Evolutionary conservation across 257 asterid species (phyloP), one percentile per base, ranked within the genome.

Genomic region (Oldenlandia corymbosa): DNA sequence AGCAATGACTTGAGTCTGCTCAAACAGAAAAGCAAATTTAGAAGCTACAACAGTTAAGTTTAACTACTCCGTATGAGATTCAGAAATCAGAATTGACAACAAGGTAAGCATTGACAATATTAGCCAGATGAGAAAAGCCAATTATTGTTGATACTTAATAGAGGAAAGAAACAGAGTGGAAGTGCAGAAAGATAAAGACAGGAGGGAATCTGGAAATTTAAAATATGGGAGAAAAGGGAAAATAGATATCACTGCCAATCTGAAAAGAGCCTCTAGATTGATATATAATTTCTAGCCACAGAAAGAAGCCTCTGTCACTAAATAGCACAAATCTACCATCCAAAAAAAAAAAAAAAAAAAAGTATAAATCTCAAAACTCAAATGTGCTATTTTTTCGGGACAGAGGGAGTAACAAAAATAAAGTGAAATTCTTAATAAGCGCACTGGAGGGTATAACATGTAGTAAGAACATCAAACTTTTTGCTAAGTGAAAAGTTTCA

Each of bases 1-100:
- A 74, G 99, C 99, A 85, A 92, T 92, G 68, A 90, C 91, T 83
- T 92, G 97, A 78, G 94, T 92, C 99, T 92, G 95, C 67, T 65
- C 78, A 64, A 78, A 68, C 59, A 79, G 56, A 85, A 81, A 81
- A 64, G 71, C 54, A 61, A 74, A 81, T 60, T 71, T 66, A 78
- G 76, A 75, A 53, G 67, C 61, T 66, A 64, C 69, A 67, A 76
- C 65, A 73, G 62, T 73, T 66, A 67, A 54, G 41, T 17, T 58
- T 46, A 26, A 58, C 54, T 56, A 34, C 5, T 62, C 9, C 8
- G n/a, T n/a, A n/a, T n/a, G n/a, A n/a, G n/a, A n/a, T n/a, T n/a
- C n/a, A n/a, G 12, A 4, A 24, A 43, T 2, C 45, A 28, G 5
- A 56, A 67, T 21, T 54, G 36, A 21, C 50, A 24, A 47, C 42